Evolutionary conservation across 2,329 filamentous ascomycete genomes (phyloP), one percentile per base, ranked within the genome.

Genomic region (Anthostomella pinea): DNA sequence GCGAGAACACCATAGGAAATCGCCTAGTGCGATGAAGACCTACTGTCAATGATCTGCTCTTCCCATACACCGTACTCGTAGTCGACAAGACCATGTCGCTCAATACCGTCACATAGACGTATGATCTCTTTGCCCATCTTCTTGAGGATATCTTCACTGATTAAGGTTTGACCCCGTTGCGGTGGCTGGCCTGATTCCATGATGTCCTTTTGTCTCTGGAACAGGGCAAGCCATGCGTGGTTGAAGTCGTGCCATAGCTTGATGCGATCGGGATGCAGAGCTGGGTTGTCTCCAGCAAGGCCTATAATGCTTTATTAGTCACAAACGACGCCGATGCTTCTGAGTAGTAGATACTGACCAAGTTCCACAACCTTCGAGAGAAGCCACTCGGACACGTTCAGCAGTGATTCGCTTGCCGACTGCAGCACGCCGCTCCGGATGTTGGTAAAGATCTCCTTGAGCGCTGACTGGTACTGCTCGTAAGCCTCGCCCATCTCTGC

Each of bases 51-150:
- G 52, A 97, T 96, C 57, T 87, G 81, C 58, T 97, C 90, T 64
- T 97, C 93, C 79, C 88, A 94, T 17, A 97, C 87, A 7, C 93
- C 93, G 68, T 95, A 94, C 56, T 97, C 85, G 60, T 97, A 98
- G 66, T 98, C 93, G 8, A 98, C 88, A 30, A 98, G 69, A n/a
- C 93, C 93, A 58, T 94, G 83, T 49, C 85, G 83, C 63, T 97
- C 91, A 45, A 97, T 77, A 33, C 78, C 78, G 59, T 97, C 89
- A 59, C 90, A 95, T 33, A 95, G 71, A 33, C 81, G 77, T 38
- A 95, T 76, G 19, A 98, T 65, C 53, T 95, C 85, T 36, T 84
- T 83, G 9, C 87, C 88, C 77, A 97, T 83, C 49, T 81, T 82
- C 53, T 86, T 80, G 31, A 97, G 71, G 16, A 72, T 75, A 3